Evolutionary conservation across 2,329 filamentous ascomycete genomes (phyloP), one percentile per base, ranked within the genome.

Genomic region (Talaromyces sp.): DNA sequence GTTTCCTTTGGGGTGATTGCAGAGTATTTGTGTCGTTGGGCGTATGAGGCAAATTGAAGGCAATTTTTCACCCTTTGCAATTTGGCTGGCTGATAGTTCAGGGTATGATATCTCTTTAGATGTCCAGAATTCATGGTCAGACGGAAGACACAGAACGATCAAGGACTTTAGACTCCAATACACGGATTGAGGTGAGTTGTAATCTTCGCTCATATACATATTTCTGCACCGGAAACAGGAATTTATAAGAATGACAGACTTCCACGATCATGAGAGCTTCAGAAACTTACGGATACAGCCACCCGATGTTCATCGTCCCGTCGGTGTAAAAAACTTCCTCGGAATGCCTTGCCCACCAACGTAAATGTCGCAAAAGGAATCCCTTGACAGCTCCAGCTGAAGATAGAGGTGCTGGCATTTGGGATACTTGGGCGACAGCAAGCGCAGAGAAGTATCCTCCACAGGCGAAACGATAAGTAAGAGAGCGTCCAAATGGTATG

Each of bases 391-490:
- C 89, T 2, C 91, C 91, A 90, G 90, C 93, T 34, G 40, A 19
- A 2, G 88, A 90, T 62, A 93, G 79, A 0, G 91, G 90, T 7
- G 82, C 82, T 0, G 90, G 90, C 5, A 92, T 82, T 62, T 92
- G 89, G 17, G 29, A 34, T 60, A 92, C 88, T 69, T 88, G 88
- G 3, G 90, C 90, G 71, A 92, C 92, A 1, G 89, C 91, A 31
- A 93, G 78, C 0, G 90, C 89, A 13, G 89, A 88, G 91, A 91
- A 93, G 78, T 93, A 93, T 0, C 88, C 90, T n/a, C 89, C 88
- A 88, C 93, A 93, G 58, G 90, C 91, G 75, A 92, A 93, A n/a
- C 91, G 86, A 75, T 94, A 94, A 6, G 89, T 91, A 59, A 93
- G 84, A 61, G 89, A 91, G 58, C 91, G 85, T 3, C 91, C 91